A percentile compares a stretch with the other conserved stretches of the same genome.
Conservation (phyloP, 768 basidiomycete species). For the Psilocybe subaeruginosa region DNA sequence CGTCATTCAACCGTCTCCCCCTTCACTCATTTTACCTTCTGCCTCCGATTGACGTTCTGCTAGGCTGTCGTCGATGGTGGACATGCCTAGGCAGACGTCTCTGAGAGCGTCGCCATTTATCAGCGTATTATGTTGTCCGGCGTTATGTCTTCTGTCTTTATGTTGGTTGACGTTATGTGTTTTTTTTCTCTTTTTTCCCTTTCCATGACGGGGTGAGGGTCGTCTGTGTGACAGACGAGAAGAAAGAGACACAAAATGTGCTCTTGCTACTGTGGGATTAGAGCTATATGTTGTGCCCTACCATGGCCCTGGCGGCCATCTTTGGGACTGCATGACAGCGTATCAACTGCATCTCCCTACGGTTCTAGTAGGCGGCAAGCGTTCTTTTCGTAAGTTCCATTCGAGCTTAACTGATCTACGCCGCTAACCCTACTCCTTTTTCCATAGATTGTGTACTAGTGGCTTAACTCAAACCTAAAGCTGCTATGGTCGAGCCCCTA, state of each 20-base stretch:
- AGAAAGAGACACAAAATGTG: neutral
- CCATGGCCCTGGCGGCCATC: too few relatives aligned
- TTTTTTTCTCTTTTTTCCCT: neutral
- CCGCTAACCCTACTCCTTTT: too few relatives aligned
- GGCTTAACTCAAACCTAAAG: too few relatives aligned
- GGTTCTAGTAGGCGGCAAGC: too few relatives aligned
- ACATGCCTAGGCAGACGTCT: neutral
- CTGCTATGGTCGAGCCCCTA: too few relatives aligned
- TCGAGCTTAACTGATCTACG: too few relatives aligned
- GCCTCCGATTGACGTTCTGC: neutral
- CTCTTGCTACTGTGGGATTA: too few relatives aligned
- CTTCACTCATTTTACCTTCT: neutral
- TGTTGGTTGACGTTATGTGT: neutral
- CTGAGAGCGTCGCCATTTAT: neutral
- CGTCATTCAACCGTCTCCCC: neutral
- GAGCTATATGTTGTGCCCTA: too few relatives aligned
- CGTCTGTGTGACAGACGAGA: neutral
- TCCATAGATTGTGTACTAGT: too few relatives aligned
- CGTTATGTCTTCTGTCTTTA: neutral
- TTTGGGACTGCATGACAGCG: too few relatives aligned
- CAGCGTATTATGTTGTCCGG: neutral
- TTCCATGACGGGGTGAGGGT: neutral
- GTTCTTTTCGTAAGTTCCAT: too few relatives aligned
- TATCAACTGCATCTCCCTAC: too few relatives aligned
- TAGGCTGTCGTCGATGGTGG: neutral